phyloP scores from a whole-genome alignment of 2,329 filamentous ascomycete genomes.

The Hymenoscyphus fraxineus region DNA sequence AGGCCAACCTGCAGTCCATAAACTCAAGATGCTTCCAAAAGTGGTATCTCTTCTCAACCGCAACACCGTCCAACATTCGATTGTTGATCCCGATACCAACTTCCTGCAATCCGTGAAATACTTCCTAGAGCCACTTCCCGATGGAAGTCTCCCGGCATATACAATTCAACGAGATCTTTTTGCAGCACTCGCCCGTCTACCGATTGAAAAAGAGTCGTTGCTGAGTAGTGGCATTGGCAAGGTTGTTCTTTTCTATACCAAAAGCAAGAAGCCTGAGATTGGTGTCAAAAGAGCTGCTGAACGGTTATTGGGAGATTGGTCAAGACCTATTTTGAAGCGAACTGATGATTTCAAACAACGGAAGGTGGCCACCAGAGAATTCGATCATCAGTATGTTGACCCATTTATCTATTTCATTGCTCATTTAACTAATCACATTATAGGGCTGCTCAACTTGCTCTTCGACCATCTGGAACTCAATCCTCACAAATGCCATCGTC shows the following conservation, averaged over 20 bases:
- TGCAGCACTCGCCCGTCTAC: conserved; percentile 70
- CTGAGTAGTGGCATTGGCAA: conserved; percentile 93
- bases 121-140: conserved; percentile 92
- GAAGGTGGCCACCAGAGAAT: conserved; percentile 59
- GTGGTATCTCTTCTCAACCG: conserved; percentile 86
- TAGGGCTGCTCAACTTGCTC: conserved; percentile 35
- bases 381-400: conserved; percentile 56
- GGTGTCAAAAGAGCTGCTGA: conserved; percentile 93
- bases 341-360: conserved; percentile 94
- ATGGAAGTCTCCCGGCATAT: conserved; percentile 91
- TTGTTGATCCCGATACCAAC: conserved; percentile 93
- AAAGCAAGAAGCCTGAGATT: conserved; percentile 83
- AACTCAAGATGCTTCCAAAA: conserved; percentile 88
- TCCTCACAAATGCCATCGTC: conserved; percentile 29
- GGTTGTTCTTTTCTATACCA: conserved; percentile 94
- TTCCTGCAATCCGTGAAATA: conserved; percentile 92
- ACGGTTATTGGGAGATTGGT: conserved; percentile 91
- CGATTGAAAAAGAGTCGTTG: conserved; percentile 86
- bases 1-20: conserved; percentile 80
- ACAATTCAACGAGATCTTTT: conserved; percentile 97
- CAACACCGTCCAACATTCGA: conserved; percentile 77
- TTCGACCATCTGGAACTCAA: conserved; percentile 32
- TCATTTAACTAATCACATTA: conserved; percentile 14
- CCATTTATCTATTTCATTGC: background rate
- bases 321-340: conserved; percentile 85